These are phyloP conservation scores for Pyropia yezoensis DNA, from an alignment of 23 red algal genomes.

Conservation along the genomic window DNA sequence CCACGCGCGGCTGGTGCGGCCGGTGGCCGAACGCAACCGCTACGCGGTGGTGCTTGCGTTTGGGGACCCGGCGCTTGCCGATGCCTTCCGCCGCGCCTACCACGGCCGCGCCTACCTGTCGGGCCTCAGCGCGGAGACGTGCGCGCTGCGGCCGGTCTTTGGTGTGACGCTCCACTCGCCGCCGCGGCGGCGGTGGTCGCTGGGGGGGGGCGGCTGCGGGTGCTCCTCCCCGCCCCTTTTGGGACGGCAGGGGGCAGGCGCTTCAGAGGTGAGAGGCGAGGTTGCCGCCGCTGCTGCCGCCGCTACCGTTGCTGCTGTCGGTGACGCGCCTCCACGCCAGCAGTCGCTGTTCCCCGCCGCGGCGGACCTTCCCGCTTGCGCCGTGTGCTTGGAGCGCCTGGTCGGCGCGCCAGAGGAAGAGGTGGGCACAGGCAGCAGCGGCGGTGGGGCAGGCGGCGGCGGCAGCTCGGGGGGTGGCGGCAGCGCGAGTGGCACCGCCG, in stretches of 20 bases:
- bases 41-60: conserved; percentile 45
- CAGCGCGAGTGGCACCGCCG: neutral
- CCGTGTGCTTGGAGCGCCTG: conserved; percentile 53
- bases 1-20: conserved; percentile 32
- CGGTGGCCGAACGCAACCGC: conserved; percentile 33
- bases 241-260: neutral
- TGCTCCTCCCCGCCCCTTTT: neutral
- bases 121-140: conserved; percentile 32
- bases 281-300: conserved; percentile 20
- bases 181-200: neutral
- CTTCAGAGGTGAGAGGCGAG: conserved; percentile 4
- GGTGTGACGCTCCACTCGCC: conserved; percentile 12
- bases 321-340: neutral
- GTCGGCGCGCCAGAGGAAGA: neutral
- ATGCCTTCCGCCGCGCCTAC: conserved; percentile 17
- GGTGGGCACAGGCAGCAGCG: too few relatives aligned
- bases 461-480: too few relatives aligned
- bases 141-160: conserved; percentile 14
- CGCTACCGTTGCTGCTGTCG: conserved; percentile 3
- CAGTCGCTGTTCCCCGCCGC: neutral
- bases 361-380: conserved; percentile 3
- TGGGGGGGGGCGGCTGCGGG: neutral
- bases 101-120: conserved; percentile 37
- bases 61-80: conserved; percentile 12
- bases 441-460: too few relatives aligned